Evolutionary conservation across 1,284 basidiomycete species (phyloP), one percentile per base, ranked within the genome.

Genomic region (Lentinula novae-zelandiae): DNA sequence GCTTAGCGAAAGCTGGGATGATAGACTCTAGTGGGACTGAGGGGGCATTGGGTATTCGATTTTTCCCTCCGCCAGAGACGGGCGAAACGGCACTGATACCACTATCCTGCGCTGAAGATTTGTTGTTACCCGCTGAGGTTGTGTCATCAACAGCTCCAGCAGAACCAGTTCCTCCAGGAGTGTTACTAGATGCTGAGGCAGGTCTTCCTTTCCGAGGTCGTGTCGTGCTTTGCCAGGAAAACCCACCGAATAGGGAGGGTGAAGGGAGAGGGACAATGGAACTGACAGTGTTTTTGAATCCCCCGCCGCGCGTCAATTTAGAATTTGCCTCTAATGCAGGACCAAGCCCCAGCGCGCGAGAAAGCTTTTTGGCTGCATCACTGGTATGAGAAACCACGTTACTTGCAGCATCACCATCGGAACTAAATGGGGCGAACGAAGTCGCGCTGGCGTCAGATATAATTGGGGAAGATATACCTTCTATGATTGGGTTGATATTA

Each of bases 1-100:
- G 96, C 66, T 94, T 91, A 6, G 89, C 82, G 34, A 85, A 90
- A 9, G 84, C 86, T 0, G 93, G 92, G 27, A 96, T 90, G 67
- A 98, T 97, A 1, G 92, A 91, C 62, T 95, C 90, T 8, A 99
- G 79, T 49, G 96, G 93, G 3, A 98, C 94, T 0, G 91, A 92
- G 49, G 49, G 49, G 8, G 49, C 49, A 50, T 12, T 50, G 49
- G 31, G 27, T 15, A 34, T n/a, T 20, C 31, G 33, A 20, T 17
- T 38, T 53, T n/a, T 34, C 31, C 17, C 34, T 39, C 33, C 51
- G n/a, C 15, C 2, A 38, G 34, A 34, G 38, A 20, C 34, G 13
- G 51, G 31, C 13, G 51, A 53, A 10, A 17, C 33, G 33, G 22
- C 22, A n/a, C 8, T 46, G 44, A 20, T 46, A 22, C 44, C n/a